Base-by-base conservation (phyloP, 192 early-diverging fungal genomes). In the Backusella morwellensis region DNA sequence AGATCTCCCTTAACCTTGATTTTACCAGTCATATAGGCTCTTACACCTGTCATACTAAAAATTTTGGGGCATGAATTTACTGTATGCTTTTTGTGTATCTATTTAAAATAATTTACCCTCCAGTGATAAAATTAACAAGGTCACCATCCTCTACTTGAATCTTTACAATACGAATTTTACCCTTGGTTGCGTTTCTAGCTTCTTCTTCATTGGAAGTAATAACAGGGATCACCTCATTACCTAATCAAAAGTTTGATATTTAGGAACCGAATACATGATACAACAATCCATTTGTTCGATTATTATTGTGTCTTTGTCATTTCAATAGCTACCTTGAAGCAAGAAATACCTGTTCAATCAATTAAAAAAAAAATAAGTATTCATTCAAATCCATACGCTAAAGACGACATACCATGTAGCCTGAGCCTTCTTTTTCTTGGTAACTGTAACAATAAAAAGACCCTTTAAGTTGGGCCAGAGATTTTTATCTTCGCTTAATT, bases 111-210 rank as follows among this genome's bases (percentile, higher is more conserved):
- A 41, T 38, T 76, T 79, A 82, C 81, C 81, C 81, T 75, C 81
- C 81, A n/a, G 81, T 82, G 32, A 82, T 78, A 35, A 82, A 82
- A 74, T 82, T 78, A 32, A 82, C 38, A 3, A 82, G 67, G 42
- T 82, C 74, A 35, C 34, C n/a, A 52, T 82, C 81, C 15, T 82
- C 81, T 12, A 82, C 63, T n/a, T 54, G 66, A 32, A 82, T 82
- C 17, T 68, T 67, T 14, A 82, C 77, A n/a, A 56, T 76, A 19
- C 67, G 74, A 11, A 72, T 74, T 68, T 76, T 79, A 17, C 54
- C 35, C 21, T 75, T 74, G 6, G 59, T 54, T 8, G 59, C 40
- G 12, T 9, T 70, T 11, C 70, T 66, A 6, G 68, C 72, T 35
- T 75, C 47, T 40, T 63, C 42, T 52, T 73, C 74, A 38, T 73